A percentile compares a stretch with the other conserved stretches of the same genome.
phyloP scores from a whole-genome alignment of 1,284 basidiomycete genomes.

The Inonotus obliquus region DNA sequence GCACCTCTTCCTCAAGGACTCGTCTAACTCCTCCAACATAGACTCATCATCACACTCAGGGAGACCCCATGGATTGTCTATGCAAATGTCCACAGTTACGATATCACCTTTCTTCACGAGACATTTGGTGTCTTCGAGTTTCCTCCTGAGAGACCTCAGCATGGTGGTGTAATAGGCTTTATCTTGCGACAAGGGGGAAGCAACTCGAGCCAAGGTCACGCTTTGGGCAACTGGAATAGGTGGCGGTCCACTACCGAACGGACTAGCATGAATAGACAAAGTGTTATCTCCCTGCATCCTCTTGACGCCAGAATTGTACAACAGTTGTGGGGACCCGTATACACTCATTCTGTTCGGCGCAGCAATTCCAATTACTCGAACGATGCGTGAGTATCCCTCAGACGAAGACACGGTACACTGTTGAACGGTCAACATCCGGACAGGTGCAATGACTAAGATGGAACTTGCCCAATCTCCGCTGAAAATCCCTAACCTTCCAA shows the following conservation, averaged over 20 bases:
- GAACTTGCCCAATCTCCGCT: constrained; percentile 83
- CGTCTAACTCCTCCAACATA: constrained; percentile 30
- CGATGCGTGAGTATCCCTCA: constrained; percentile 37
- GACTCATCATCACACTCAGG: constrained; percentile 26
- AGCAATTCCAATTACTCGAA: constrained; percentile 55
- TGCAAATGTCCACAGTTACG: constrained; percentile 67
- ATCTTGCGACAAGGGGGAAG: constrained; percentile 75
- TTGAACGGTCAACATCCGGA: not conserved
- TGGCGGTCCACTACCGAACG: constrained; percentile 52
- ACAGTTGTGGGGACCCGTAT: constrained; percentile 40
- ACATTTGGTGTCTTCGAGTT: constrained; percentile 57
- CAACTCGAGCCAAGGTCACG: constrained; percentile 80
- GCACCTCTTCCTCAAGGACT: constrained; percentile 20
- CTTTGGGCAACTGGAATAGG: constrained; percentile 67
- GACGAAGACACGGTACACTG: not conserved
- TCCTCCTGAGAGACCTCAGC: constrained; percentile 59
- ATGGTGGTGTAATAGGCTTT: constrained; percentile 71
- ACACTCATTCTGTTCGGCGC: constrained; percentile 31
- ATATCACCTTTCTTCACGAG: constrained; percentile 81
- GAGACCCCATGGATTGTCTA: constrained; percentile 38
- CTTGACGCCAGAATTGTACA: constrained; percentile 1
- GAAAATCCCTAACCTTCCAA: constrained; percentile 73
- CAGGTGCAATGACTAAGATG: not conserved
- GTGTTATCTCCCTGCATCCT: not conserved
- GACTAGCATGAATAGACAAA: constrained; percentile 42